phyloP scores from a whole-genome alignment of 495 filamentous ascomycete genomes.

The Aspergillus campestris region DNA sequence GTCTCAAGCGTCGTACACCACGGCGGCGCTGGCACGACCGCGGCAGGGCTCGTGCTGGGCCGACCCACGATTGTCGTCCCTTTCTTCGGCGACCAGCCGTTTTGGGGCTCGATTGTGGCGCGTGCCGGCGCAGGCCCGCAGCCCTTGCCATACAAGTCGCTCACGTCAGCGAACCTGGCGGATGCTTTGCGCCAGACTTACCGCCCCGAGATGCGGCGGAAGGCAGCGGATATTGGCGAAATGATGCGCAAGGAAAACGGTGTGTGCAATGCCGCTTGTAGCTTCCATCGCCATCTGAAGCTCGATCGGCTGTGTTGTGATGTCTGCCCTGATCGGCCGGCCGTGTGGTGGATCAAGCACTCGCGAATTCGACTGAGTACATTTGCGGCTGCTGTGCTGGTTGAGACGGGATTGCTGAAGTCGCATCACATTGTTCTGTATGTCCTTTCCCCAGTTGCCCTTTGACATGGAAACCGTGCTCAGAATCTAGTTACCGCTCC shows the following conservation, averaged over 20 bases:
- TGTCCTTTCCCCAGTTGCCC: slow-evolving; percentile 12
- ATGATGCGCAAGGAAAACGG: slow-evolving; percentile 56
- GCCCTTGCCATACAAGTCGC: slow-evolving; percentile 61
- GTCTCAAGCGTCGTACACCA: slow-evolving; percentile 72
- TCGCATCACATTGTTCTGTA: slow-evolving; percentile 63
- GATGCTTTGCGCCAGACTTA: slow-evolving; percentile 50
- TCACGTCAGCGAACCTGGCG: slow-evolving; percentile 54
- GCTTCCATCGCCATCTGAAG: slow-evolving; percentile 62
- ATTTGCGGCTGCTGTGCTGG: slow-evolving; percentile 58
- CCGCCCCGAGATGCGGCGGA: slow-evolving; percentile 44
- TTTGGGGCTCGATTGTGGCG: slow-evolving; percentile 71
- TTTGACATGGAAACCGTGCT: neutral
- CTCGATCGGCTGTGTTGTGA: slow-evolving; percentile 53
- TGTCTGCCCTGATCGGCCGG: slow-evolving; percentile 54
- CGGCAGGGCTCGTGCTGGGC: slow-evolving; percentile 58
- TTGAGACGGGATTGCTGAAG: slow-evolving; percentile 50
- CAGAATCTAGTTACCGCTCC: slow-evolving; percentile 46
- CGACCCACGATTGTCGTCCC: slow-evolving; percentile 68
- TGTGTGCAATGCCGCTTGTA: slow-evolving; percentile 50
- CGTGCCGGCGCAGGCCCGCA: slow-evolving; percentile 62
- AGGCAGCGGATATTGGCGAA: slow-evolving; percentile 49
- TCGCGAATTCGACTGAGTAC: slow-evolving; percentile 56
- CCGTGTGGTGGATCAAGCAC: slow-evolving; percentile 62
- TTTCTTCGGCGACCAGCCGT: slow-evolving; percentile 78
- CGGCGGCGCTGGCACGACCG: slow-evolving; percentile 73